Evolutionary conservation across 2,329 filamentous ascomycete genomes (phyloP), one percentile per base, ranked within the genome.

Genomic region (Lecanicillium sp.): DNA sequence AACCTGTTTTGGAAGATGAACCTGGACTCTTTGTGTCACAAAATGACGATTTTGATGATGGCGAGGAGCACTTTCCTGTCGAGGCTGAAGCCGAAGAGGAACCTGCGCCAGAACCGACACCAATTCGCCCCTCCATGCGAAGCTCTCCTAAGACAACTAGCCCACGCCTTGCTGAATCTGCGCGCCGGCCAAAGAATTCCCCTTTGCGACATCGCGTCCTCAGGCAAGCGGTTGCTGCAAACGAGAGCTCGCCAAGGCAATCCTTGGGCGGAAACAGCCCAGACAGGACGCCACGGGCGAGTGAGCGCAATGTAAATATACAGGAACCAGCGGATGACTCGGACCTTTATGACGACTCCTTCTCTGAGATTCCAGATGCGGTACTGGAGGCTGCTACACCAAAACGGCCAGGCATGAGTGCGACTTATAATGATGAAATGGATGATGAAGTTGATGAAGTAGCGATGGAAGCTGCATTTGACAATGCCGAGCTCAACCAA

Each of bases 291-390:
- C 41, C 13, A 35, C 20, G 32, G 34, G 35, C 33, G 9, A 19
- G 17, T 15, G 12, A 32, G 13, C 18, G 3, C 8, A 19, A 15
- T 19, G 27, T 28, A 9, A n/a, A 22, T 17, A 19, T 15, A 4
- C 38, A 40, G 9, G 32, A 40, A n/a, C 12, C 20, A 8, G 14
- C 8, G 4, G 9, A 60, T 2, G 56, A 62, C 16, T 51, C 56
- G 3, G 56, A 54, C 29, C 35, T 53, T 19, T 71, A 74, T 32
- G 69, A 75, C 1, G 73, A 77, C 44, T 74, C 71, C 0, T 78
- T 77, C 46, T 77, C 73, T 0, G 70, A 74, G 37, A 72, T 77
- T 13, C 71, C 73, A 1, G 64, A 71, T 13, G 62, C 55, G 4
- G 57, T 75, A 3, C 62, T 77, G 4, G 62, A 60, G 12, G 69